Conservation (phyloP, 1,284 basidiomycete genomes). For the Moesziomyces sp. region DNA sequence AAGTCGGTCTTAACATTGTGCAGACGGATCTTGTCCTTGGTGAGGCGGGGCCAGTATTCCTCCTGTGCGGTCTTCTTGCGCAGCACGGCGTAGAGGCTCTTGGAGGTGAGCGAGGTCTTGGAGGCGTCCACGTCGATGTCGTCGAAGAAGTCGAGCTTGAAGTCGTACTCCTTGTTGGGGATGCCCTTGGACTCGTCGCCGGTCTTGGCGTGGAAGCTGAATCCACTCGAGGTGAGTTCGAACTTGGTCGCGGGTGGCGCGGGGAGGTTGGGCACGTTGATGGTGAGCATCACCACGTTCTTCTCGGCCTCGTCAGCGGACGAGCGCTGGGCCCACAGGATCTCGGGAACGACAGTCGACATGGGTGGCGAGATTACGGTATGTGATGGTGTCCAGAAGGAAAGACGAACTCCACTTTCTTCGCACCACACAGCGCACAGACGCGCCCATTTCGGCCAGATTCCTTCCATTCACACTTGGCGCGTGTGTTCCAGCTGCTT, state of each 20-base stretch:
- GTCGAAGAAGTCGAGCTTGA: slow-evolving; percentile 65
- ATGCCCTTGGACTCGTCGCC: slow-evolving; percentile 60
- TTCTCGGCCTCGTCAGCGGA: slow-evolving; percentile 61
- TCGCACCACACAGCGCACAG: too few species aligned
- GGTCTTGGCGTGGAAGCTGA: slow-evolving; percentile 57
- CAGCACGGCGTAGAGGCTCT: slow-evolving; percentile 62
- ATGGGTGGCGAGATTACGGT: slow-evolving; percentile 18
- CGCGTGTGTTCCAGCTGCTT: too few species aligned
- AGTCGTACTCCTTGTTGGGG: slow-evolving; percentile 58
- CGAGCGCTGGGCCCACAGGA: slow-evolving; percentile 67
- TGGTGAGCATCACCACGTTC: slow-evolving; percentile 66
- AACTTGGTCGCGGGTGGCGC: slow-evolving; percentile 60
- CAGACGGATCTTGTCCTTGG: slow-evolving; percentile 67
- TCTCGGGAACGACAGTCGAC: slow-evolving; percentile 60
- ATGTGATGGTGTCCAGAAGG: background rate
- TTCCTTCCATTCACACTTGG: too few species aligned
- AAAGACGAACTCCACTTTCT: too few species aligned
- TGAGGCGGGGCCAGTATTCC: slow-evolving; percentile 68
- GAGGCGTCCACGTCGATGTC: slow-evolving; percentile 62
- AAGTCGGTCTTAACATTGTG: slow-evolving; percentile 69
- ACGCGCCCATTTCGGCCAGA: too few species aligned
- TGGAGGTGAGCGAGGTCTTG: slow-evolving; percentile 64
- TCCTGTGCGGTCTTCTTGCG: slow-evolving; percentile 63
- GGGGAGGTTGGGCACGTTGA: slow-evolving; percentile 67
- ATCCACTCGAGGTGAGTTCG: slow-evolving; percentile 55